Conservation (phyloP, 164 flowering plant species). For the Aristolochia fimbriata region DNA sequence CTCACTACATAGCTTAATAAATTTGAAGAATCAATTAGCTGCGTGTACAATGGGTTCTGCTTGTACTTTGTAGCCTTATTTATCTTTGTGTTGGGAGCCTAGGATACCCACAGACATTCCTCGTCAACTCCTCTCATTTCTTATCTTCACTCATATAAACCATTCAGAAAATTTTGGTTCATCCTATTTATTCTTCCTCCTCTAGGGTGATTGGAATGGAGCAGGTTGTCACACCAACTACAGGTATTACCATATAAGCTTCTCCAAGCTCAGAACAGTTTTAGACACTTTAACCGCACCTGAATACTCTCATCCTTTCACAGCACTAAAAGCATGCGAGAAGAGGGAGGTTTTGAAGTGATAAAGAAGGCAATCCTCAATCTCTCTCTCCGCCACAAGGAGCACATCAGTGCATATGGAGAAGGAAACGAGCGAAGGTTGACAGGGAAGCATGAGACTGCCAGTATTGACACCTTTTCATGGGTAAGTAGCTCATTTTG, state of each 20-base stretch:
- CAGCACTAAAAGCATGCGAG: slow-evolving; percentile 95
- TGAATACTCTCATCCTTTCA: background rate
- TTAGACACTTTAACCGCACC: background rate
- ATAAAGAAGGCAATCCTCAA: slow-evolving; percentile 94
- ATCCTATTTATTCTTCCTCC: background rate
- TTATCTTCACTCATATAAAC: background rate
- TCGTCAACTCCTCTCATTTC: background rate
- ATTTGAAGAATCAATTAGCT: no score
- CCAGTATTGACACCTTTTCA: slow-evolving; percentile 73
- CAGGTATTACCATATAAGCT: slow-evolving; percentile 37
- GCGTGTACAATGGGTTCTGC: no score
- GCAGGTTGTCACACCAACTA: slow-evolving; percentile 96
- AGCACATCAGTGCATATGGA: slow-evolving; percentile 92
- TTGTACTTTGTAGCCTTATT: no score
- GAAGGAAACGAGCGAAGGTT: slow-evolving; percentile 98
- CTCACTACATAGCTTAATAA: no score
- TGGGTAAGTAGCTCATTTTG: slow-evolving; percentile 50
- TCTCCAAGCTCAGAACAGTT: background rate
- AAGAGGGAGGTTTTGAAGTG: slow-evolving; percentile 82
- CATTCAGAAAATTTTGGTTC: background rate
- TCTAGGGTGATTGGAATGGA: slow-evolving; percentile 98
- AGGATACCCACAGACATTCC: no score
- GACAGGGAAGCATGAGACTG: slow-evolving; percentile 98
- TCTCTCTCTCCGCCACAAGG: slow-evolving; percentile 89
- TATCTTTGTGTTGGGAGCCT: no score